A percentile compares a stretch with the other conserved stretches of the same genome.
Conservation (phyloP, 2,329 filamentous ascomycete species). For the Aspergillus sp. region DNA sequence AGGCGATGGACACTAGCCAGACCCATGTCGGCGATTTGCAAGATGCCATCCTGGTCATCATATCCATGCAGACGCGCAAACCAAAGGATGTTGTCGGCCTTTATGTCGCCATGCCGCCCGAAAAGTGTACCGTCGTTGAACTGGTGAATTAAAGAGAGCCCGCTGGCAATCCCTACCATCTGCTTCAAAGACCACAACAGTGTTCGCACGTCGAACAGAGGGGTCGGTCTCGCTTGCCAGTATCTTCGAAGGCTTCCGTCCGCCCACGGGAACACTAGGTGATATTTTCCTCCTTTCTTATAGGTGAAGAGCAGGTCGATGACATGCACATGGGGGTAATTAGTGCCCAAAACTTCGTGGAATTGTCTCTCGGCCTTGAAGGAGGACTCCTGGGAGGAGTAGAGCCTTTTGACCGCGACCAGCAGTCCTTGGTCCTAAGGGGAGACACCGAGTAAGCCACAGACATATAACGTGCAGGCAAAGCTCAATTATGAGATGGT, state of each 20-base stretch:
- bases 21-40: conserved; percentile 38
- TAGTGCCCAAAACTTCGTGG: neutral
- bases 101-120: conserved; percentile 38
- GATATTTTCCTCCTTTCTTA: conserved; percentile 16
- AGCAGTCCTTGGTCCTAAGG: neutral
- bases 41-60: conserved; percentile 12
- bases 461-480: neutral
- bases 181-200: conserved; percentile 29
- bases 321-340: conserved; percentile 16
- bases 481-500: neutral
- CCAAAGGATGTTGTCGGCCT: conserved; percentile 39
- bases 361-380: conserved; percentile 1
- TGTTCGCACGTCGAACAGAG: conserved; percentile 12
- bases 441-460: neutral
- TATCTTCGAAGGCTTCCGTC: conserved; percentile 24
- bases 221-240: conserved; percentile 19
- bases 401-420: conserved; percentile 8
- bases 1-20: conserved; percentile 33
- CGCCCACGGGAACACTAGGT: conserved; percentile 32
- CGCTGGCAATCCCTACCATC: conserved; percentile 27
- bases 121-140: conserved; percentile 18
- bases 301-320: conserved; percentile 31
- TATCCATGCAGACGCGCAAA: conserved; percentile 10
- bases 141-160: conserved; percentile 23
- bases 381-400: neutral